Conservation (phyloP, 192 early-diverging fungal species). For the Linnemannia exigua region DNA sequence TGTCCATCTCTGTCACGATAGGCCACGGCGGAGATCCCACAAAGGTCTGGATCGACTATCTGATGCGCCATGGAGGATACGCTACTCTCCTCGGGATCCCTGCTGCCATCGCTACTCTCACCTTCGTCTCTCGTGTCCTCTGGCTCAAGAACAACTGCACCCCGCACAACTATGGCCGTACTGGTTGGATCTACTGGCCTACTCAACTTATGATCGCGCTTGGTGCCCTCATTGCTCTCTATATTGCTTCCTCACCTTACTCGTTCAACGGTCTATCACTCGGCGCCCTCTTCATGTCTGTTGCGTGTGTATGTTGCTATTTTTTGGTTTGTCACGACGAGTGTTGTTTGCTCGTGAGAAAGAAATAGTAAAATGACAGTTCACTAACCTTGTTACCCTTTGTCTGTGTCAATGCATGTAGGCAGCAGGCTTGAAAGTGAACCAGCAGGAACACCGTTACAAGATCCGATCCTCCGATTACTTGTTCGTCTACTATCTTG, state of each 20-base stretch:
- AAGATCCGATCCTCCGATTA: slow-evolving; percentile 1
- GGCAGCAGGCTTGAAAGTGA: background rate
- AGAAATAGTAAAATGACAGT: background rate
- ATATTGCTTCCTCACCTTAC: background rate
- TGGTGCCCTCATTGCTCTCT: background rate
- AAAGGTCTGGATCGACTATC: slow-evolving; percentile 8
- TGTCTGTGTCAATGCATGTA: background rate
- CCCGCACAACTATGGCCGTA: slow-evolving; percentile 22
- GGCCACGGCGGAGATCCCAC: slow-evolving; percentile 10
- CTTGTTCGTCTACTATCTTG: slow-evolving; percentile 1
- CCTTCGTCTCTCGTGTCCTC: background rate
- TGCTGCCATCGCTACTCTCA: background rate
- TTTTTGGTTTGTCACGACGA: background rate
- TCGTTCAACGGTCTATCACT: background rate
- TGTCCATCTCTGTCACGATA: background rate
- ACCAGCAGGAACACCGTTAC: slow-evolving; percentile 12
- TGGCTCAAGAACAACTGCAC: background rate
- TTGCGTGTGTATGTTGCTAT: slow-evolving; percentile 4
- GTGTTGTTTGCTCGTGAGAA: background rate
- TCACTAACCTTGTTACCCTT: background rate
- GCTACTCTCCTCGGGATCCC: slow-evolving; percentile 3
- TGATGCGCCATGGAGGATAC: slow-evolving; percentile 13
- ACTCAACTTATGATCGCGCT: slow-evolving; percentile 16
- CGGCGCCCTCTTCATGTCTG: background rate
- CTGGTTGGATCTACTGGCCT: slow-evolving; percentile 20